Conservation (phyloP, 2,329 filamentous ascomycete species). For the Orbilia ellipsospora region DNA sequence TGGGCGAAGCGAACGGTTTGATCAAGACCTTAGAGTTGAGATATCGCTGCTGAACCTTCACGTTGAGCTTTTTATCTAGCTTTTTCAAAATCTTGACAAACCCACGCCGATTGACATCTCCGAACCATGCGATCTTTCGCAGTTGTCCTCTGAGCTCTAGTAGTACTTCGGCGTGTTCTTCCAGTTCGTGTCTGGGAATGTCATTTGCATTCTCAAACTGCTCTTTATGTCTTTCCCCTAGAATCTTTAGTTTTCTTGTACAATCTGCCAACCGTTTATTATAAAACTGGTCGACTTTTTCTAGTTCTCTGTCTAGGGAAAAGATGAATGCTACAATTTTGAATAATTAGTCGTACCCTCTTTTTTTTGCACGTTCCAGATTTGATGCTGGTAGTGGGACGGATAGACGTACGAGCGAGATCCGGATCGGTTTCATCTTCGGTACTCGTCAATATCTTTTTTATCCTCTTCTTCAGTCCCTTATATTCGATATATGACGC, state of each 20-base stretch:
- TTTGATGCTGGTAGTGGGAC: neutral
- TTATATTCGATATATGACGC: conserved; percentile 89
- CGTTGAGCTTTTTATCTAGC: conserved; percentile 88
- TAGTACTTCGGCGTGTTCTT: conserved; percentile 89
- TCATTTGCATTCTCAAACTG: conserved; percentile 62
- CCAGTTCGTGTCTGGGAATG: conserved; percentile 86
- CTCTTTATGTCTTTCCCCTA: conserved; percentile 84
- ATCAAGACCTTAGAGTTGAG: conserved; percentile 90
- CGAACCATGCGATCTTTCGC: conserved; percentile 95
- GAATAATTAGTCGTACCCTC: conserved; percentile 55
- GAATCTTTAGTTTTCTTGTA: conserved; percentile 81
- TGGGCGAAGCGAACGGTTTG: conserved; percentile 84
- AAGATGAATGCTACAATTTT: conserved; percentile 86
- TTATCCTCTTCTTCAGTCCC: conserved; percentile 93
- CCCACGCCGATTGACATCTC: conserved; percentile 92
- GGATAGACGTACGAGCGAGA: conserved; percentile 78
- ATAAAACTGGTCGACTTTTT: conserved; percentile 96
- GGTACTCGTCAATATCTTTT: conserved; percentile 74
- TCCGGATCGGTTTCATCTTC: conserved; percentile 81
- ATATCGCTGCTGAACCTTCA: conserved; percentile 83
- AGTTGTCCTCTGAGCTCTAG: conserved; percentile 88
- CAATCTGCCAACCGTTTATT: conserved; percentile 93
- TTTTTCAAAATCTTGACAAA: conserved; percentile 99
- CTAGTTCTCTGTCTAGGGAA: conserved; percentile 93
- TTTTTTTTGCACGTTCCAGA: neutral